Conservation (phyloP, 179 eudicot genomes). For the Gypsophila paniculata region DNA sequence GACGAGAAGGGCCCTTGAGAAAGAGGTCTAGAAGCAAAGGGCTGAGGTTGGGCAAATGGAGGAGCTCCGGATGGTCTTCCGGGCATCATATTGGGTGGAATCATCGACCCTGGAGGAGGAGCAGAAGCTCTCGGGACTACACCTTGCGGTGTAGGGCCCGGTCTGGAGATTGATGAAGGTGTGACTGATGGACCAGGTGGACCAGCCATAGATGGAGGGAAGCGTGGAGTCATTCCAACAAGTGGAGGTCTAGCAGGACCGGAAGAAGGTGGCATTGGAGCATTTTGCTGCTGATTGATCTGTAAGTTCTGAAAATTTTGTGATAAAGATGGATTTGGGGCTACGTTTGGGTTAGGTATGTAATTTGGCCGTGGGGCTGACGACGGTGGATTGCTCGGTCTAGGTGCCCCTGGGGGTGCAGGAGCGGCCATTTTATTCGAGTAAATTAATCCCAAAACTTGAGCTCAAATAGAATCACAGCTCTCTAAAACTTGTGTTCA, state of each 20-base stretch:
- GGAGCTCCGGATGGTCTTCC: constrained; percentile 59
- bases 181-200: constrained; percentile 38
- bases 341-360: constrained; percentile 26
- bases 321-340: constrained; percentile 32
- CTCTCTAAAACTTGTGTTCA: constrained; percentile 17
- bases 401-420: constrained; percentile 51
- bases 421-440: constrained; percentile 45
- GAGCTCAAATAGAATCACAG: constrained; percentile 19
- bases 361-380: constrained; percentile 32
- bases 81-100: constrained; percentile 42
- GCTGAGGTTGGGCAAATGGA: constrained; percentile 42
- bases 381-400: constrained; percentile 37
- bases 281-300: constrained; percentile 35
- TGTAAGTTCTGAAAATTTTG: constrained; percentile 46
- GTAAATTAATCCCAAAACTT: constrained; percentile 14
- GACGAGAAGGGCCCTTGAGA: constrained; percentile 24
- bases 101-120: constrained; percentile 37
- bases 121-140: constrained; percentile 49
- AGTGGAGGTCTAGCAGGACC: constrained; percentile 46
- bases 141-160: constrained; percentile 77
- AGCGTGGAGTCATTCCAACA: constrained; percentile 40
- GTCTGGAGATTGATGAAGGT: constrained; percentile 43
- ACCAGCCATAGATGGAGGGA: constrained; percentile 35
- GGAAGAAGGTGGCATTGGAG: constrained; percentile 23
- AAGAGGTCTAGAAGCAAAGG: constrained; percentile 43